Conservation (phyloP, 495 filamentous ascomycete genomes). For the Hypoxylon trugodes region DNA sequence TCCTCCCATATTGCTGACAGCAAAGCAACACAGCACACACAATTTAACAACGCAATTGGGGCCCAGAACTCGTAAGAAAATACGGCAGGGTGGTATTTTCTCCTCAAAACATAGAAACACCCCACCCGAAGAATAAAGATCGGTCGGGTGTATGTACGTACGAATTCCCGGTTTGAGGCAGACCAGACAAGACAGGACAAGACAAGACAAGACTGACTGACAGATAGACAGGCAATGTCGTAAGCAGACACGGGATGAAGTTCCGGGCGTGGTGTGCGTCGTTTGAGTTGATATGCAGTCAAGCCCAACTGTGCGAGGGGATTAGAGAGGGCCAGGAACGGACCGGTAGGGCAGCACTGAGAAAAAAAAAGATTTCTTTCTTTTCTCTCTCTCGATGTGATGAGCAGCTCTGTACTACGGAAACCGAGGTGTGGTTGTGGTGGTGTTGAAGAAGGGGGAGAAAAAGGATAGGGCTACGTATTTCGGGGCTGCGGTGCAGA, state of each 20-base stretch:
- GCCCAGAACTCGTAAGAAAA: constrained; percentile 29
- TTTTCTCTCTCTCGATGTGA: no score
- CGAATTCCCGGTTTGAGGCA: constrained; percentile 28
- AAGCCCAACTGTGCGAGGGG: constrained; percentile 60
- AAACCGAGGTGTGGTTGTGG: constrained; percentile 50
- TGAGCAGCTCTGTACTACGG: constrained; percentile 55
- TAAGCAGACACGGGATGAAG: constrained; percentile 43
- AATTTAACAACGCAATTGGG: constrained; percentile 26
- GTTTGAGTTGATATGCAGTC: constrained; percentile 58
- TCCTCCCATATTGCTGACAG: constrained; percentile 60
- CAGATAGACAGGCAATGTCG: constrained; percentile 23
- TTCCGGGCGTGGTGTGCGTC: constrained; percentile 40
- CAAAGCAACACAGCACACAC: background rate
- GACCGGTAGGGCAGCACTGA: constrained; percentile 49
- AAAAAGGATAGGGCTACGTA: constrained; percentile 62
- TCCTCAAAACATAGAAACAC: constrained; percentile 40
- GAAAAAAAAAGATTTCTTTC: no score
- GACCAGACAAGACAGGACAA: constrained; percentile 1
- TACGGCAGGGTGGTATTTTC: constrained; percentile 40
- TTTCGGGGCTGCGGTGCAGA: constrained; percentile 58
- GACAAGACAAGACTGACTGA: no score
- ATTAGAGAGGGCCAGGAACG: constrained; percentile 40
- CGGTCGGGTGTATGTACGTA: constrained; percentile 41
- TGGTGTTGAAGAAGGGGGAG: constrained; percentile 53
- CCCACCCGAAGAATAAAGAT: constrained; percentile 39